Conservation (phyloP, 202 grass and related monocot species). For the Schoenoplectus triqueter region DNA sequence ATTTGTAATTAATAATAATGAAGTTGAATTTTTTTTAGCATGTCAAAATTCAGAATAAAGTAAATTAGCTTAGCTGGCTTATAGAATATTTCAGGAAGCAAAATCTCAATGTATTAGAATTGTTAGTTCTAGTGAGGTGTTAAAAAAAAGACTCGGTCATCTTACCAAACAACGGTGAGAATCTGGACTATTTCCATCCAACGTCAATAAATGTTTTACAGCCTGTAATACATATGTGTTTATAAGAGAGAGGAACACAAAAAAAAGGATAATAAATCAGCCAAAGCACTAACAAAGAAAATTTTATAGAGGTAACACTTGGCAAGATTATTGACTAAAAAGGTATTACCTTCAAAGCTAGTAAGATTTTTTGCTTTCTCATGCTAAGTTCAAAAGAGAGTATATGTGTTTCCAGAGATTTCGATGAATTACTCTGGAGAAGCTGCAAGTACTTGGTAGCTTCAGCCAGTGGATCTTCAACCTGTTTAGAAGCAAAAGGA, state of each 20-base stretch:
- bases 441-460: slow-evolving; percentile 94
- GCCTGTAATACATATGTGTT: slow-evolving; percentile 56
- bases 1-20: background rate
- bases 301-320: slow-evolving; percentile 10
- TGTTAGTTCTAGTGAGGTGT: slow-evolving; percentile 14
- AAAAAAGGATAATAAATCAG: background rate
- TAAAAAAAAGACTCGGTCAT: slow-evolving; percentile 7
- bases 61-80: slow-evolving; percentile 19
- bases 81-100: background rate
- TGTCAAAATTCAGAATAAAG: slow-evolving; percentile 11
- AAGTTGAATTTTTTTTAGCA: background rate
- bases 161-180: slow-evolving; percentile 93
- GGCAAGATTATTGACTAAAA: slow-evolving; percentile 24
- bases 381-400: slow-evolving; percentile 99
- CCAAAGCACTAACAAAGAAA: slow-evolving; percentile 3
- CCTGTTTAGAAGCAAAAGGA: slow-evolving; percentile 49
- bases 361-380: slow-evolving; percentile 92
- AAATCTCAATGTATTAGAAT: background rate
- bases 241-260: slow-evolving; percentile 28
- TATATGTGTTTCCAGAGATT: slow-evolving; percentile 83
- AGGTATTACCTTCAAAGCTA: slow-evolving; percentile 89
- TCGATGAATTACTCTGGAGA: slow-evolving; percentile 87
- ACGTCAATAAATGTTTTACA: slow-evolving; percentile 80
- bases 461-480: slow-evolving; percentile 88
- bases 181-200: slow-evolving; percentile 81